These are phyloP conservation scores for Pythium brachiatum DNA, from an alignment of 352 stramenopile genomes.

Conservation along the genomic window DNA sequence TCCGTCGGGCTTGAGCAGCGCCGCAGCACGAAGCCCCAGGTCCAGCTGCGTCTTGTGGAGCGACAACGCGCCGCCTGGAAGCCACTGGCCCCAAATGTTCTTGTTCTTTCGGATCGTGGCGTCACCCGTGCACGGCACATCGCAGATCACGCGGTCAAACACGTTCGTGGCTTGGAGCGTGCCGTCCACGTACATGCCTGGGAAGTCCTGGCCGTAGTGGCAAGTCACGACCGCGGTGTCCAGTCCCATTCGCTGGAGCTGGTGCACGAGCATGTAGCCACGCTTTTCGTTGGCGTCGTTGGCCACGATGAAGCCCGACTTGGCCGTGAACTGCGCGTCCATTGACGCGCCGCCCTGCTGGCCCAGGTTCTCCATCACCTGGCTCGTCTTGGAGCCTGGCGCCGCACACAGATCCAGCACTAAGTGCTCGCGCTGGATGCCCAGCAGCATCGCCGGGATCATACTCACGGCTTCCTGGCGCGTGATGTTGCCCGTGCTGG, in stretches of 20 bases:
- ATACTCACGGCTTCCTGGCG: slow-evolving; percentile 98
- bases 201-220: slow-evolving; percentile 92
- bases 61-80: slow-evolving; percentile 71
- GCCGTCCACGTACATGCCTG: slow-evolving; percentile 68
- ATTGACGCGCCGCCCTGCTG: slow-evolving; percentile 21
- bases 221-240: slow-evolving; percentile 90
- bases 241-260: slow-evolving; percentile 75
- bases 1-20: slow-evolving; percentile 87
- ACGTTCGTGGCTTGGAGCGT: slow-evolving; percentile 46
- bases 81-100: slow-evolving; percentile 91
- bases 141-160: slow-evolving; percentile 97
- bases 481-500: slow-evolving; percentile 88
- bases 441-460: slow-evolving; percentile 96
- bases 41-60: slow-evolving; percentile 93
- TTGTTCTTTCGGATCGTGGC: slow-evolving; percentile 98
- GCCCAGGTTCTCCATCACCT: slow-evolving; percentile 90
- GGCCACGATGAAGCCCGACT: slow-evolving; percentile 88
- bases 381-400: slow-evolving; percentile 98
- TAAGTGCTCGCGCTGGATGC: slow-evolving; percentile 84
- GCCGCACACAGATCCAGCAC: slow-evolving; percentile 88
- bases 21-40: slow-evolving; percentile 89
- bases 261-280: slow-evolving; percentile 96
- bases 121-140: slow-evolving; percentile 98
- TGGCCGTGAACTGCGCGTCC: slow-evolving; percentile 11
- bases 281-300: slow-evolving; percentile 96